Evolutionary conservation across 129 eudicot genomes (phyloP).

Genomic region (Dittrichia graveolens): DNA sequence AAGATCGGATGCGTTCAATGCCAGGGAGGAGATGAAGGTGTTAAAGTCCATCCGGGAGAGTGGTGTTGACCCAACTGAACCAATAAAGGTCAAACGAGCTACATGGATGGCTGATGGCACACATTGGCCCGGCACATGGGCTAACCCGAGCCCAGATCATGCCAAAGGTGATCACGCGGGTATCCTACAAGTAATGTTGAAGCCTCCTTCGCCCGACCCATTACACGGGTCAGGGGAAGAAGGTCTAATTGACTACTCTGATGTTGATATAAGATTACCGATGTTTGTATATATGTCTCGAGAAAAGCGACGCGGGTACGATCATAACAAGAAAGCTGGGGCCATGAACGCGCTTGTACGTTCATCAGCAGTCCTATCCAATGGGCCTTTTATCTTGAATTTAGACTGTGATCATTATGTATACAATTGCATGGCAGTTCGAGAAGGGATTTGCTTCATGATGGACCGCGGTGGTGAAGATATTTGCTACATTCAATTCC

Average conservation of each 20-base stretch:
- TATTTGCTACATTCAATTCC: slow-evolving; percentile 88
- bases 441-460: slow-evolving; percentile 98
- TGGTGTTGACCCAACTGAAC: slow-evolving; percentile 59
- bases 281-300: slow-evolving; percentile 92
- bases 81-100: slow-evolving; percentile 64
- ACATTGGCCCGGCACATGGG: slow-evolving; percentile 98
- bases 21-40: slow-evolving; percentile 89
- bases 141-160: slow-evolving; percentile 53
- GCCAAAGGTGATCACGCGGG: slow-evolving; percentile 90
- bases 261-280: slow-evolving; percentile 77
- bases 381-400: slow-evolving; percentile 85
- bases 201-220: slow-evolving; percentile 73
- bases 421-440: slow-evolving; percentile 59
- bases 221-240: slow-evolving; percentile 55
- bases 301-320: slow-evolving; percentile 88
- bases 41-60: slow-evolving; percentile 64
- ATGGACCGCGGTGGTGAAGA: slow-evolving; percentile 95
- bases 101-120: slow-evolving; percentile 99
- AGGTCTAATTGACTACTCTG: slow-evolving; percentile 61
- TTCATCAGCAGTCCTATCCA: slow-evolving; percentile 76
- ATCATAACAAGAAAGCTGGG: slow-evolving; percentile 98
- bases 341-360: slow-evolving; percentile 95
- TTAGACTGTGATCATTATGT: slow-evolving; percentile 86
- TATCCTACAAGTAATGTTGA: slow-evolving; percentile 90
- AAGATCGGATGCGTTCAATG: slow-evolving; percentile 80